Evolutionary conservation across 2,329 filamentous ascomycete genomes (phyloP), one percentile per base, ranked within the genome.

Genomic region (Talaromyces albobiverticillius): DNA sequence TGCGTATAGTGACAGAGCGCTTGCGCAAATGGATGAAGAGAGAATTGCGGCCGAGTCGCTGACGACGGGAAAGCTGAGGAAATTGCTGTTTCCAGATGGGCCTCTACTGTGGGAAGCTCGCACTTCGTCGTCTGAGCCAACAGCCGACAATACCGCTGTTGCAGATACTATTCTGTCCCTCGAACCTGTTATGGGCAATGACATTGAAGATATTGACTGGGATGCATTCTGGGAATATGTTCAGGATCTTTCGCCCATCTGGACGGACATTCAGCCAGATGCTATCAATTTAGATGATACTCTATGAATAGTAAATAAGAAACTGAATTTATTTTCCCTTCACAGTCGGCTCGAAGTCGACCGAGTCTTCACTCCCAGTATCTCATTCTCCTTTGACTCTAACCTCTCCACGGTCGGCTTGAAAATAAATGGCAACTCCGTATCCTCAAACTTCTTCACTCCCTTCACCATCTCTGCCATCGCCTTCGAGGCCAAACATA

Each of bases 401-500:
- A 71, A 40, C 31, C 36, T 16, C 18, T 40, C 36, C 36, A 20
- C 20, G n/a, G 36, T 40, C 8, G 36, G 36, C 10, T 40, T 40
- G n/a, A 40, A 40, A 9, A 70, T 47, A 11, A 59, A 55, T 2
- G 71, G 71, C 13, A 73, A 41, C 5, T 61, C 62, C 5, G 64
- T 71, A 7, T 60, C 61, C 10, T 63, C 64, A 14, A 68, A 66
- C 3, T 42, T 40, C 1, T 51, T 38, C 3, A n/a, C n/a, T n/a
- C 55, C 64, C 10, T 62, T 59, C 18, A 66, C 50, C 79, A 86
- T 83, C 26, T 71, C 68, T 1, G 77, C 80, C 55, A 87, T 60
- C 0, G 79, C 84, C 59, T 79, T 76, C 0, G 83, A 83, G 25
- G 78, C 80, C 64, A 83, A 79, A 71, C 83, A 80, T 52, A 82